Percentiles rank a stretch among this genome's conserved stretches.
Evolutionary conservation across 306 rosid genomes (phyloP).

Genomic region (Sesbania bispinosa): DNA sequence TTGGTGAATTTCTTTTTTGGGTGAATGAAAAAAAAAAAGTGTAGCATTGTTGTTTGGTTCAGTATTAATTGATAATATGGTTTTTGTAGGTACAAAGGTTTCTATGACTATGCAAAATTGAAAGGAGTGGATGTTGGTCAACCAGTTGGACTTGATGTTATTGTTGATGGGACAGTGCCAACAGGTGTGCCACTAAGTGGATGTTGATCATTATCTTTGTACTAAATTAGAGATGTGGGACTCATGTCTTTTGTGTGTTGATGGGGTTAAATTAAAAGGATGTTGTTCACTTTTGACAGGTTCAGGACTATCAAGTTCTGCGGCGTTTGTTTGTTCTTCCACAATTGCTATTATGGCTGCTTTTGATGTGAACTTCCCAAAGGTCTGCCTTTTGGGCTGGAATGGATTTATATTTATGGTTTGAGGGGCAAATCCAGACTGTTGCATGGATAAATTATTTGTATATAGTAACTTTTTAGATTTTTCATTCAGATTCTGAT

Average conservation of each 20-base stretch:
- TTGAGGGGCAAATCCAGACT: background rate
- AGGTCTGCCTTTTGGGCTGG: slow-evolving; percentile 41
- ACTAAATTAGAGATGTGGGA: background rate
- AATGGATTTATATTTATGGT: background rate
- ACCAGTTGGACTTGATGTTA: slow-evolving; percentile 84
- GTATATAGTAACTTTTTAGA: background rate
- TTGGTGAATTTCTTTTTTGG: background rate
- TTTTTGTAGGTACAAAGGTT: slow-evolving; percentile 84
- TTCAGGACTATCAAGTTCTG: slow-evolving; percentile 95
- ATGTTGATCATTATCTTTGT: background rate
- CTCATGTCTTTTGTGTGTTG: background rate
- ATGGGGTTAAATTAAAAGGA: background rate
- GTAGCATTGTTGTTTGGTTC: background rate
- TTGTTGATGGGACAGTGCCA: slow-evolving; percentile 91
- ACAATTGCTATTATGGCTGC: slow-evolving; percentile 96
- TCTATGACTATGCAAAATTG: slow-evolving; percentile 58
- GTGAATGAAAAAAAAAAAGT: slow-evolving; percentile 5
- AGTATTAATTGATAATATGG: slow-evolving; percentile 8
- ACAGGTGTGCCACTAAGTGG: slow-evolving; percentile 51
- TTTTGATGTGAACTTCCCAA: slow-evolving; percentile 73
- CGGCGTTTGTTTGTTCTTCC: slow-evolving; percentile 96
- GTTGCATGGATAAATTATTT: slow-evolving; percentile 10
- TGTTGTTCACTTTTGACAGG: slow-evolving; percentile 39
- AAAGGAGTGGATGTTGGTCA: slow-evolving; percentile 58
- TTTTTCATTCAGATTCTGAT: background rate